A percentile compares a stretch with the other conserved stretches of the same genome.
Evolutionary conservation across 2,329 filamentous ascomycete species (phyloP).

Genomic region (Aspergillus calidoustus): DNA sequence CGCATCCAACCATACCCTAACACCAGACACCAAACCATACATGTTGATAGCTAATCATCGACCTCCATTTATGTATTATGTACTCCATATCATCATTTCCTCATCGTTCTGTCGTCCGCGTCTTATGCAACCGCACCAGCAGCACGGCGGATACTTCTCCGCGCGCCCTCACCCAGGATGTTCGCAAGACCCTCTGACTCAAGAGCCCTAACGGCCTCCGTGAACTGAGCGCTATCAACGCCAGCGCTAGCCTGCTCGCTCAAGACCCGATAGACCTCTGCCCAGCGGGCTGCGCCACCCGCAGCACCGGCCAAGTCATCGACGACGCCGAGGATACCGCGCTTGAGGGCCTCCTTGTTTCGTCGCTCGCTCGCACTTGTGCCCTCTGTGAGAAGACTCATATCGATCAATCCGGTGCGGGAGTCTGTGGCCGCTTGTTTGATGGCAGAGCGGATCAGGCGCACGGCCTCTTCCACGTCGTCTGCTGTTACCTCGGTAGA

Average conservation of each 20-base stretch:
- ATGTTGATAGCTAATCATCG: conserved; percentile 1
- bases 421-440: conserved; percentile 97
- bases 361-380: conserved; percentile 85
- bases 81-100: conserved; percentile 36
- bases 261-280: conserved; percentile 76
- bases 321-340: conserved; percentile 71
- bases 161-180: conserved; percentile 80
- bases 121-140: conserved; percentile 49
- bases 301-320: conserved; percentile 76
- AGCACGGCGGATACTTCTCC: conserved; percentile 79
- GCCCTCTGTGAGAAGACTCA: conserved; percentile 94
- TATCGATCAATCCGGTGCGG: conserved; percentile 89
- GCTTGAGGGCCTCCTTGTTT: conserved; percentile 81
- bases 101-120: conserved; percentile 14
- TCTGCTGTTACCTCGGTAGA: conserved; percentile 72
- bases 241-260: conserved; percentile 70
- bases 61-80: conserved; percentile 27
- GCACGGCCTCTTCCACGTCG: conserved; percentile 89
- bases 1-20: conserved; percentile 9
- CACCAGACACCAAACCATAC: conserved; percentile 20
- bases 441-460: conserved; percentile 89
- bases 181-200: conserved; percentile 85
- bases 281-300: conserved; percentile 71
- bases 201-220: conserved; percentile 75
- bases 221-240: conserved; percentile 80